These are phyloP conservation scores for Calonectria multiphialidica DNA, from an alignment of 2,329 filamentous ascomycete species.

Conservation along the genomic window DNA sequence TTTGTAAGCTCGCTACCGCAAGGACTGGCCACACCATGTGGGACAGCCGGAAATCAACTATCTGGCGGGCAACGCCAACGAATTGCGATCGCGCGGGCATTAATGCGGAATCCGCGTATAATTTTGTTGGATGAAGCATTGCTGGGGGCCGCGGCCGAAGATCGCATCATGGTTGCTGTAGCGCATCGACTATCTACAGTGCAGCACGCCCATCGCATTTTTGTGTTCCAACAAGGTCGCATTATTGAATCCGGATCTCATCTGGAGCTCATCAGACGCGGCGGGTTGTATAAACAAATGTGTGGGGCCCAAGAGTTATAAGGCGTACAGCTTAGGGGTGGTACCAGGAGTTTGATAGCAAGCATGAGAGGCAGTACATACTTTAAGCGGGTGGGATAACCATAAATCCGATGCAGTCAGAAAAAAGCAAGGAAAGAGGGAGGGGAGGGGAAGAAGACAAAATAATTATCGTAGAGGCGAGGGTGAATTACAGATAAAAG, in stretches of 20 bases:
- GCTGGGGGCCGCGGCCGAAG: constrained; percentile 1
- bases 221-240: constrained; percentile 6
- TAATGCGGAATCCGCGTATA: constrained; percentile 16
- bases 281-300: background rate
- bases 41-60: constrained; percentile 15
- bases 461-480: no score
- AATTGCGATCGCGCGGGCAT: background rate
- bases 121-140: constrained; percentile 21
- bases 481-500: no score
- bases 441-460: no score
- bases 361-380: no score
- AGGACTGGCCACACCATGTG: constrained; percentile 13
- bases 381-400: no score
- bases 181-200: constrained; percentile 25
- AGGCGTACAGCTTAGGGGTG: no score
- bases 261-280: constrained; percentile 1
- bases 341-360: no score
- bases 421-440: no score
- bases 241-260: constrained; percentile 21
- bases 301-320: constrained; percentile 18
- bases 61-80: constrained; percentile 20
- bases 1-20: constrained; percentile 18
- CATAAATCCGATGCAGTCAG: no score
- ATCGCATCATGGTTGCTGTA: constrained; percentile 22
- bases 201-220: constrained; percentile 12